phyloP scores from a whole-genome alignment of 208 protist species.

The Trypanosoma caninum region DNA sequence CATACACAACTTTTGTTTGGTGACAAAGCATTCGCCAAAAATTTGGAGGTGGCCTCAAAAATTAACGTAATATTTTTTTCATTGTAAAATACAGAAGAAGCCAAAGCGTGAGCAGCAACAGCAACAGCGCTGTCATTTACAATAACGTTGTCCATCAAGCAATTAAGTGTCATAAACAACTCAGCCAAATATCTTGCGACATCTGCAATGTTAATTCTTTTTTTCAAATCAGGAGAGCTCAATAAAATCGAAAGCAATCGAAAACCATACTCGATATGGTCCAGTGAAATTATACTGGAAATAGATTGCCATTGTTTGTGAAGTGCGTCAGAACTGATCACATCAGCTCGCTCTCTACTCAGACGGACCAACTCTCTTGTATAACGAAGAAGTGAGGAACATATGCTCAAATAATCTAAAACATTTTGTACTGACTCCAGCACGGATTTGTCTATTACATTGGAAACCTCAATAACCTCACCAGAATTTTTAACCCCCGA shows the following conservation, averaged over 20 bases:
- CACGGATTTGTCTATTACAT: conserved; percentile 45
- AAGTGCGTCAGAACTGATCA: conserved; percentile 33
- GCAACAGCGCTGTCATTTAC: conserved; percentile 54
- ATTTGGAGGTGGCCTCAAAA: conserved; percentile 62
- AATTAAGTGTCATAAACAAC: conserved; percentile 71
- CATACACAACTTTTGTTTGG: conserved; percentile 41
- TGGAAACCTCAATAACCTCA: conserved; percentile 58
- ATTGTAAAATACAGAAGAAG: conserved; percentile 76
- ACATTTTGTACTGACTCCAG: conserved; percentile 47
- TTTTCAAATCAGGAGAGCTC: conserved; percentile 55
- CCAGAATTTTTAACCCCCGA: conserved; percentile 58
- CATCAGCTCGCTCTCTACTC: conserved; percentile 36
- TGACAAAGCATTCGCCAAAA: conserved; percentile 34
- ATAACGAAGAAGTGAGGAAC: conserved; percentile 58
- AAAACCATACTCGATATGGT: conserved; percentile 65
- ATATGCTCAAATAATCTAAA: conserved; percentile 71
- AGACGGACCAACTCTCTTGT: conserved; percentile 56
- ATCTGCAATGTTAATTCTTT: conserved; percentile 46
- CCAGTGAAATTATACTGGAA: conserved; percentile 67
- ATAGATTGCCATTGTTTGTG: conserved; percentile 80
- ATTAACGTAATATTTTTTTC: conserved; percentile 74
- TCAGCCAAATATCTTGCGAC: conserved; percentile 66
- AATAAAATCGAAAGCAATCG: conserved; percentile 64
- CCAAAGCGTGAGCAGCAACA: conserved; percentile 74
- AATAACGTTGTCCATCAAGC: conserved; percentile 72